These are phyloP conservation scores for Cenchrus fungigraminus DNA, from an alignment of 176 grass and related monocot genomes.

Conservation along the genomic window DNA sequence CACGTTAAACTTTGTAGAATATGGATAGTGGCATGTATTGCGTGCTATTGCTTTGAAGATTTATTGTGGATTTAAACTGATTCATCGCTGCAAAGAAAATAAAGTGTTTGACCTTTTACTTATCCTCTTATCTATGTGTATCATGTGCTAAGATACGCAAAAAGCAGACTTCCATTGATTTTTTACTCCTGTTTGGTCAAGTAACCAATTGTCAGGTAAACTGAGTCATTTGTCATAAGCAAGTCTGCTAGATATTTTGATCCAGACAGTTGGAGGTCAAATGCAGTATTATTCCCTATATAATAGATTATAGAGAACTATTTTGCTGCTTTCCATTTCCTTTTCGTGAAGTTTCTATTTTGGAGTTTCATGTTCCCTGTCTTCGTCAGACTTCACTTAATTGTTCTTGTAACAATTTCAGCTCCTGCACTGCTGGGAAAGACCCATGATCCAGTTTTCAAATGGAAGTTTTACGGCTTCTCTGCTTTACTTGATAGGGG, in stretches of 20 bases:
- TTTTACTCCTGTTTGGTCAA: not conserved
- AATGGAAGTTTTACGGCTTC: constrained; percentile 42
- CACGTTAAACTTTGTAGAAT: not conserved
- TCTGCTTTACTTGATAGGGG: constrained; percentile 21
- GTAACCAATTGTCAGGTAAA: not conserved
- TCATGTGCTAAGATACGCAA: not conserved
- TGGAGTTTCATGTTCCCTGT: not conserved
- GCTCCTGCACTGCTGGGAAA: not conserved
- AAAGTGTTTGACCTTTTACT: not conserved
- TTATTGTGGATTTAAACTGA: not conserved
- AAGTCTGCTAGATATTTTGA: not conserved
- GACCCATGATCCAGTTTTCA: constrained; percentile 28
- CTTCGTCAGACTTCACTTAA: not conserved
- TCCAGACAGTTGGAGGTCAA: not conserved
- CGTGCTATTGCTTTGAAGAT: not conserved
- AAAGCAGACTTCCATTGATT: not conserved
- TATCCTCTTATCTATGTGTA: not conserved
- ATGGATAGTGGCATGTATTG: not conserved
- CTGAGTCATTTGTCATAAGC: not conserved
- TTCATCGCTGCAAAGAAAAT: not conserved
- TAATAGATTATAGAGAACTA: not conserved
- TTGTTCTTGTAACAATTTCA: constrained; percentile 17
- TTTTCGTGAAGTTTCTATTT: not conserved
- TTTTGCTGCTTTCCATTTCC: not conserved
- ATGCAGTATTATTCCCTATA: not conserved